Evolutionary conservation across 164 flowering plant genomes (phyloP).

Genomic region (Kalanchoe fedtschenkoi): DNA sequence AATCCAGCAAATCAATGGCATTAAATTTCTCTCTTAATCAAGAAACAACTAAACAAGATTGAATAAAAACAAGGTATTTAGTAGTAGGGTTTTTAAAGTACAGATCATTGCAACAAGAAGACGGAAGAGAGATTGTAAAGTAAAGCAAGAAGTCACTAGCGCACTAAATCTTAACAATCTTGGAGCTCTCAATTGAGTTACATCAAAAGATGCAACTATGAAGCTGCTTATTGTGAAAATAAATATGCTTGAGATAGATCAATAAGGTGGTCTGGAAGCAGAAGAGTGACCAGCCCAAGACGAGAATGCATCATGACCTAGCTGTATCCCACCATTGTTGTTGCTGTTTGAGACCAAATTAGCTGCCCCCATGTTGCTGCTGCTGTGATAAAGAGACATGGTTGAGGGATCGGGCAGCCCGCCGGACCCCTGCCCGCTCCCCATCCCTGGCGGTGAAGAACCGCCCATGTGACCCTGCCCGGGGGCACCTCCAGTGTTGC

Average conservation of each 20-base stretch:
- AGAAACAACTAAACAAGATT: constrained; percentile 4
- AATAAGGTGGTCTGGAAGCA: not conserved
- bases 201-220: not conserved
- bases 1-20: not conserved
- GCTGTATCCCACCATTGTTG: constrained; percentile 1
- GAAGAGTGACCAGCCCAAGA: constrained; percentile 4
- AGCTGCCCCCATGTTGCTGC: not conserved
- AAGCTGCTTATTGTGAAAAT: not conserved
- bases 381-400: constrained; percentile 3
- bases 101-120: not conserved
- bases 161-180: not conserved
- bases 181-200: not conserved
- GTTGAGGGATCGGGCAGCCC: constrained; percentile 23
- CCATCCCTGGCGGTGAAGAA: constrained; percentile 13
- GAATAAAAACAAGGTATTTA: not conserved
- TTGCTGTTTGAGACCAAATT: not conserved
- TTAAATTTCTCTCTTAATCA: too few species aligned
- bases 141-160: not conserved
- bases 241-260: not conserved
- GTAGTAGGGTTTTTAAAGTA: not conserved
- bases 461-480: constrained; percentile 1
- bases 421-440: constrained; percentile 9
- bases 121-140: not conserved
- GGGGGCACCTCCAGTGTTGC: constrained; percentile 3
- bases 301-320: constrained; percentile 4